These are phyloP conservation scores for Zymoseptoria tritici DNA, from an alignment of 2,329 filamentous ascomycete species.

Conservation along the genomic window DNA sequence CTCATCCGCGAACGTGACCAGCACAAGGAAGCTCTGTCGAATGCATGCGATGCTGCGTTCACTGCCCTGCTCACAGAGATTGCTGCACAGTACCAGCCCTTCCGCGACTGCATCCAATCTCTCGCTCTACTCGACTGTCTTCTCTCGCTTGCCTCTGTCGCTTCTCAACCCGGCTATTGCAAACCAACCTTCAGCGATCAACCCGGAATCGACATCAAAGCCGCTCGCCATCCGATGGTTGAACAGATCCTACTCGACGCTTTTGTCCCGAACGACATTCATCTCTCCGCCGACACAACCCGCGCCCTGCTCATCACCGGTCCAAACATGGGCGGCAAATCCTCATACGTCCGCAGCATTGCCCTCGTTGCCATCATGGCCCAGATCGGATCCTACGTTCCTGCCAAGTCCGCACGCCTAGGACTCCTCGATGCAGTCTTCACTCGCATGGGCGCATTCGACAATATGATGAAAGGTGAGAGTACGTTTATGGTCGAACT, in stretches of 20 bases:
- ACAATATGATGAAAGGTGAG: slow-evolving; percentile 93
- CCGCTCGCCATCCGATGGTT: slow-evolving; percentile 89
- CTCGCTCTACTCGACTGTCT: slow-evolving; percentile 86
- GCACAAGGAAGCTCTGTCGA: slow-evolving; percentile 85
- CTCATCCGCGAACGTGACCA: slow-evolving; percentile 84
- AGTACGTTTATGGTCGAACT: slow-evolving; percentile 98
- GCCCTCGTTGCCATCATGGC: slow-evolving; percentile 90
- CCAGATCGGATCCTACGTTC: slow-evolving; percentile 90
- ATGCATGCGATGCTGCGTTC: slow-evolving; percentile 84
- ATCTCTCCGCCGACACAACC: slow-evolving; percentile 57
- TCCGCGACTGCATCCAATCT: slow-evolving; percentile 80
- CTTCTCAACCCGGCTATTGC: slow-evolving; percentile 77
- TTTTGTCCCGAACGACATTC: slow-evolving; percentile 86
- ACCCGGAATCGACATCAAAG: slow-evolving; percentile 61
- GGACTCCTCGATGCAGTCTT: slow-evolving; percentile 87
- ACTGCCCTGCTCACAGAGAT: slow-evolving; percentile 63
- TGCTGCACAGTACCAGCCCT: slow-evolving; percentile 74
- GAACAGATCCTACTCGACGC: slow-evolving; percentile 77
- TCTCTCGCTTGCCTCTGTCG: slow-evolving; percentile 75
- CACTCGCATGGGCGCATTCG: slow-evolving; percentile 91
- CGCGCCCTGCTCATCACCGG: slow-evolving; percentile 85
- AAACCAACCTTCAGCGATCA: slow-evolving; percentile 63
- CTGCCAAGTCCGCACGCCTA: slow-evolving; percentile 64
- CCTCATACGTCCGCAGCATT: slow-evolving; percentile 89
- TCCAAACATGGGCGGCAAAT: slow-evolving; percentile 98